These are phyloP conservation scores for Penicillium manginii DNA, from an alignment of 495 filamentous ascomycete genomes.

Conservation along the genomic window DNA sequence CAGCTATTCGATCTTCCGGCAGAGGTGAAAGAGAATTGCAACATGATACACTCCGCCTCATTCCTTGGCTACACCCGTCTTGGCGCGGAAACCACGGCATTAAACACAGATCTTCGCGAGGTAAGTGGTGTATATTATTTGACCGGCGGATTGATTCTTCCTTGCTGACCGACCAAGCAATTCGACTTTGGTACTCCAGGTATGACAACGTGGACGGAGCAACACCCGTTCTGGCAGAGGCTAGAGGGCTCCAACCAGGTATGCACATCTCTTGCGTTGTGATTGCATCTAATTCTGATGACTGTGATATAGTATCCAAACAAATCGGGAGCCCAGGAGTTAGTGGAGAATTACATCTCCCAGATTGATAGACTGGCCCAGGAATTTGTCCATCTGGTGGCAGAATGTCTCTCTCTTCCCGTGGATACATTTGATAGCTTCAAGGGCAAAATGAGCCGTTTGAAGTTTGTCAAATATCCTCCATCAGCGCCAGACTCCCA, in stretches of 20 bases:
- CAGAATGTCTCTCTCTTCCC: conserved; percentile 79
- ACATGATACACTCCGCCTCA: conserved; percentile 81
- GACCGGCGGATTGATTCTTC: neutral
- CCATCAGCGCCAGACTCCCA: conserved; percentile 64
- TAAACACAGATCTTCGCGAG: conserved; percentile 46
- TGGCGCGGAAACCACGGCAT: conserved; percentile 52
- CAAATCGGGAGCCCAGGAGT: conserved; percentile 62
- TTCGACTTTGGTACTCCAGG: conserved; percentile 48
- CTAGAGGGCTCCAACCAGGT: conserved; percentile 45
- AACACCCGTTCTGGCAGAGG: conserved; percentile 75
- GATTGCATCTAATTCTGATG: neutral
- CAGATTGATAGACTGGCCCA: conserved; percentile 71
- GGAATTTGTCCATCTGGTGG: conserved; percentile 76
- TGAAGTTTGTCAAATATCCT: conserved; percentile 93
- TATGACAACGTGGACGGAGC: conserved; percentile 50
- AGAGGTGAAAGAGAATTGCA: conserved; percentile 76
- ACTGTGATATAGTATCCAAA: conserved; percentile 49
- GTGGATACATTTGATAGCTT: conserved; percentile 76
- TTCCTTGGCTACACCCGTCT: conserved; percentile 56
- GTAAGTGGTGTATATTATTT: conserved; percentile 16
- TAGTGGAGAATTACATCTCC: conserved; percentile 82
- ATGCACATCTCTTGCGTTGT: neutral
- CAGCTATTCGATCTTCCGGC: conserved; percentile 79
- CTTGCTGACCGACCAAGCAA: conserved; percentile 32
- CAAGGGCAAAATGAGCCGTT: conserved; percentile 84